Percentiles rank a stretch among this genome's conserved stretches.
These are phyloP conservation scores for Paraphoma chrysanthemicola DNA, from an alignment of 2,329 filamentous ascomycete species.

Conservation along the genomic window DNA sequence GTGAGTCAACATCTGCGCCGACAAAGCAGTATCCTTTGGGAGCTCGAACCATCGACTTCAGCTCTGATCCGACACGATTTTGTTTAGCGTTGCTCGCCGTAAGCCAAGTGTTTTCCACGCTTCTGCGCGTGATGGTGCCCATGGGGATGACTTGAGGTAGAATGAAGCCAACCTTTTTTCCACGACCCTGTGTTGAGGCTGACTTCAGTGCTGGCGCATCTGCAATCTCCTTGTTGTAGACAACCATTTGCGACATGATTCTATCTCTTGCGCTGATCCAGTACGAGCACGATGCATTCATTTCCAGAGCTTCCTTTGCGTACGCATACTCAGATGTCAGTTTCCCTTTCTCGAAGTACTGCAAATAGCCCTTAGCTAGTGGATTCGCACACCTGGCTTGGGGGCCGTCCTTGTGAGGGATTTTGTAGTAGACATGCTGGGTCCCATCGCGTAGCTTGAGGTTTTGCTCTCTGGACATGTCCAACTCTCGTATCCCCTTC, in stretches of 20 bases:
- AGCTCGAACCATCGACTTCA: slow-evolving; percentile 96
- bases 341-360: slow-evolving; percentile 89
- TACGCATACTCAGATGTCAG: slow-evolving; percentile 87
- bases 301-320: slow-evolving; percentile 93
- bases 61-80: slow-evolving; percentile 93
- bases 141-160: slow-evolving; percentile 96
- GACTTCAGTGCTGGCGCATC: slow-evolving; percentile 28
- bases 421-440: slow-evolving; percentile 79
- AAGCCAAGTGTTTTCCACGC: slow-evolving; percentile 97
- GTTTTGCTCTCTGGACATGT: slow-evolving; percentile 77
- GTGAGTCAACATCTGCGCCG: slow-evolving; percentile 94
- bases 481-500: slow-evolving; percentile 75
- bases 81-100: slow-evolving; percentile 97
- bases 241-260: slow-evolving; percentile 94
- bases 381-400: slow-evolving; percentile 83
- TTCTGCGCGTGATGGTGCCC: slow-evolving; percentile 93
- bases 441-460: slow-evolving; percentile 69
- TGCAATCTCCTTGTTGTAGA: slow-evolving; percentile 73
- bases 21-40: slow-evolving; percentile 92
- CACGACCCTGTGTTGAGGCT: slow-evolving; percentile 25
- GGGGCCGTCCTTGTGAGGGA: slow-evolving; percentile 95
- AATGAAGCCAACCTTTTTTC: slow-evolving; percentile 74
- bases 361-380: slow-evolving; percentile 87
- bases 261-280: slow-evolving; percentile 96
- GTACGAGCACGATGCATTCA: slow-evolving; percentile 99